These are phyloP conservation scores for Epithele typhae DNA, from an alignment of 768 basidiomycete genomes.

Conservation along the genomic window DNA sequence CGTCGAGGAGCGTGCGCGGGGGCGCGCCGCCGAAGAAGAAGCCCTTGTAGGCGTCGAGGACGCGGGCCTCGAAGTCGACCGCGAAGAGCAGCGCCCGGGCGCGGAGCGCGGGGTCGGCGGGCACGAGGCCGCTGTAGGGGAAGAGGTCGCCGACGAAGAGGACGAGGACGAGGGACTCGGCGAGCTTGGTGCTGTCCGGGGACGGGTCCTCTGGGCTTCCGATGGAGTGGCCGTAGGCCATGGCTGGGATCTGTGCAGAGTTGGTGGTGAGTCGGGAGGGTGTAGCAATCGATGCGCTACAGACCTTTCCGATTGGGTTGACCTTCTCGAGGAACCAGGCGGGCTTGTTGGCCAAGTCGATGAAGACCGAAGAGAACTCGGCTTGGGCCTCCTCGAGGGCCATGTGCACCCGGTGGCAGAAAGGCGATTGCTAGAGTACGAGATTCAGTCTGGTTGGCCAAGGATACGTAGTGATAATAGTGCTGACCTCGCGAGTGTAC, in stretches of 20 bases:
- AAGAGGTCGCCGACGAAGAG: slow-evolving; percentile 62
- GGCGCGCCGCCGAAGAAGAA: slow-evolving; percentile 36
- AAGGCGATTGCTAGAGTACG: slow-evolving; percentile 8
- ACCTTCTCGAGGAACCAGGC: slow-evolving; percentile 62
- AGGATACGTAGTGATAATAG: too few species aligned
- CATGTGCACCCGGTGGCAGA: slow-evolving; percentile 37
- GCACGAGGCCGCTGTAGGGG: slow-evolving; percentile 42
- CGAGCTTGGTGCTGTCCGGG: slow-evolving; percentile 51
- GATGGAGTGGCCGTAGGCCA: slow-evolving; percentile 56
- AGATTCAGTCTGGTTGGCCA: too few species aligned
- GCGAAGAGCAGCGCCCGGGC: slow-evolving; percentile 60
- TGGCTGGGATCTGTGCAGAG: slow-evolving; percentile 43
- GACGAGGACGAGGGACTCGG: slow-evolving; percentile 59
- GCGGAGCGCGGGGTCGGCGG: slow-evolving; percentile 48
- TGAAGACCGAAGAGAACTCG: slow-evolving; percentile 44
- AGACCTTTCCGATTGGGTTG: slow-evolving; percentile 61
- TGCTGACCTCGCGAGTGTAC: too few species aligned
- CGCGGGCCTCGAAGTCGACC: slow-evolving; percentile 42
- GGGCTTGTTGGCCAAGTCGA: slow-evolving; percentile 60
- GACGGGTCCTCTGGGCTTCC: slow-evolving; percentile 51
- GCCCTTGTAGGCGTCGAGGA: slow-evolving; percentile 27
- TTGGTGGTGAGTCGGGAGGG: too few species aligned
- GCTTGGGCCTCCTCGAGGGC: slow-evolving; percentile 53
- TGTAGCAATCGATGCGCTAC: too few species aligned
- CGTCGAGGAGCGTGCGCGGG: slow-evolving; percentile 34